Evolutionary conservation across 768 basidiomycete genomes (phyloP), one percentile per base, ranked within the genome.

Genomic region (Cantharellus anzutake): DNA sequence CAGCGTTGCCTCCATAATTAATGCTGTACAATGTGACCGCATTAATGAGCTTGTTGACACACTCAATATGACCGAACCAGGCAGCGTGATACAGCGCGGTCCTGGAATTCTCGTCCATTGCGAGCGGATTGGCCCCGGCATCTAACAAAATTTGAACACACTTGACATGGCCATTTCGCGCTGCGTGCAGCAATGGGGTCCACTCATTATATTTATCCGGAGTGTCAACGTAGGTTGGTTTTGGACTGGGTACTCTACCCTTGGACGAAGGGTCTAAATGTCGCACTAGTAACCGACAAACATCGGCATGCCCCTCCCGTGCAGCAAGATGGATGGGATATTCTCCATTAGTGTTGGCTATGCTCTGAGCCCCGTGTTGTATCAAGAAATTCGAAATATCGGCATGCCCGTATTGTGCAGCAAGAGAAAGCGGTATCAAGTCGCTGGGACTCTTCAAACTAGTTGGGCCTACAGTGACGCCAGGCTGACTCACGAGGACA

Each of bases 161-260:
- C 4, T 74, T 74, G 16, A 76, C 71, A 63, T 82, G 84, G 1
- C 93, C 92, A 63, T 90, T 84, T 42, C 89, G 83, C 3, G 92
- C 84, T 2, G 96, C 91, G 70, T 98, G 93, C 67, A 93, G 91
- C 51, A 98, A 76, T 35, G 96, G 96, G 4, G 93, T 98, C 91
- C 94, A 97, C 69, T 96, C 90, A 67, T 94, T 86, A 70, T 94
- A 98, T 71, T 93, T 98, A 76, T 99, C 96, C 1, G 84, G 82
- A 4, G 79, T 76, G 70, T 89, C 90, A 81, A 83, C 89, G 42
- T 82, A 89, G 56, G 80, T 83, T 44, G 80, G 80, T 11, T 48
- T 48, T 11, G 44, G 44, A 29, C 20, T 29, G 20, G 20, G 20
- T 29, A 29, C 20, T 29, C 20, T 29, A 29, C n/a, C 20, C 20